These are phyloP conservation scores for Rhododendron ovatum DNA, from an alignment of 148 eudicot genomes.

Conservation along the genomic window DNA sequence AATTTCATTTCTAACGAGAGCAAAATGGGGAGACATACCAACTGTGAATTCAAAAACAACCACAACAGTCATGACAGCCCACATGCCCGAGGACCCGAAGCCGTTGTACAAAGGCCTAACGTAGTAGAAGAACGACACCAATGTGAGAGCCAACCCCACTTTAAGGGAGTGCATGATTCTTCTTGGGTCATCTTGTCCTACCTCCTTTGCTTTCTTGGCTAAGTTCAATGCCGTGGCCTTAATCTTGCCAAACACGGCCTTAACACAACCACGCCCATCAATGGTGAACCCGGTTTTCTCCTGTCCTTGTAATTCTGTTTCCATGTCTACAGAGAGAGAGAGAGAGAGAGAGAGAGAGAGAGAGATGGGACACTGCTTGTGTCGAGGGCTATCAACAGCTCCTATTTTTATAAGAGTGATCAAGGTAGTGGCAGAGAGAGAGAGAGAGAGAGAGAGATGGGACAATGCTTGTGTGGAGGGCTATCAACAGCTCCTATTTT, in stretches of 20 bases:
- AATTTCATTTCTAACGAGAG: not conserved
- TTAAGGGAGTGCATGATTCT: slow-evolving; percentile 61
- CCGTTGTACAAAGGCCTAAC: slow-evolving; percentile 50
- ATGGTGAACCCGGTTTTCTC: not conserved
- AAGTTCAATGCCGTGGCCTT: slow-evolving; percentile 9
- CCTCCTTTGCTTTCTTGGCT: slow-evolving; percentile 20
- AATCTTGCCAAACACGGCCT: slow-evolving; percentile 16
- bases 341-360: slow-evolving; percentile 5
- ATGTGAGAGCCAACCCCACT: slow-evolving; percentile 59
- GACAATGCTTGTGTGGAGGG: no score
- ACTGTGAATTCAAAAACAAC: slow-evolving; percentile 73
- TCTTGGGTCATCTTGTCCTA: slow-evolving; percentile 69
- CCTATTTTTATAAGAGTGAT: no score
- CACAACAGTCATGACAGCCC: slow-evolving; percentile 87
- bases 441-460: no score
- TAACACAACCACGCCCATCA: slow-evolving; percentile 13
- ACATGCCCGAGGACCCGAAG: slow-evolving; percentile 62
- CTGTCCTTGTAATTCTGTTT: not conserved
- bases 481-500: no score
- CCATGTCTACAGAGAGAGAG: not conserved
- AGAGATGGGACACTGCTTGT: not conserved
- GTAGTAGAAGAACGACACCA: slow-evolving; percentile 71
- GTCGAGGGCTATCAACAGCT: not conserved
- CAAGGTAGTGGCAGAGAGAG: not conserved
- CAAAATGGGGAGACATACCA: slow-evolving; percentile 36